Percentiles rank a stretch among this genome's conserved stretches.
These are phyloP conservation scores for Taphrina communis DNA, from an alignment of 1,139 yeast species.

Conservation along the genomic window DNA sequence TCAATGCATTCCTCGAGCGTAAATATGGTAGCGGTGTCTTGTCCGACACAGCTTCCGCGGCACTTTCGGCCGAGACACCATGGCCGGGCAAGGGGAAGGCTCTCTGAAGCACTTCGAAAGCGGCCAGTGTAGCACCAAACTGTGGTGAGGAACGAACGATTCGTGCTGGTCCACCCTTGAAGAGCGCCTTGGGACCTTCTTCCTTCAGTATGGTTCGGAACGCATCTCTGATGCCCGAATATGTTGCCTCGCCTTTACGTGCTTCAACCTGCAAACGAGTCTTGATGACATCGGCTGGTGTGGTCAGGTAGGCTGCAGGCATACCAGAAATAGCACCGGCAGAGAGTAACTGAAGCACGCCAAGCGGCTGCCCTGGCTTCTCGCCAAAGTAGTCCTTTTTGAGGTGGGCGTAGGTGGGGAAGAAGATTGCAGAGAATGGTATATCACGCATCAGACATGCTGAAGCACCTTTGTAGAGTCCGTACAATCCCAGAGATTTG, in stretches of 20 bases:
- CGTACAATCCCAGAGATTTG: constrained; percentile 77
- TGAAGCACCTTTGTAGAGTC: constrained; percentile 86
- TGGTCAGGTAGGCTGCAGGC: constrained; percentile 75
- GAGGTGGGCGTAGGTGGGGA: constrained; percentile 95
- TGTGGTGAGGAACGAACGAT: constrained; percentile 95
- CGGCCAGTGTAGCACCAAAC: constrained; percentile 95
- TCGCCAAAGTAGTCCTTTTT: constrained; percentile 81
- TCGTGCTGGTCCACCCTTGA: constrained; percentile 96
- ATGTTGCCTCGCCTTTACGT: constrained; percentile 74
- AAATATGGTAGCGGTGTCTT: constrained; percentile 53
- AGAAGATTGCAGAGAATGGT: constrained; percentile 95
- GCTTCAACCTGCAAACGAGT: constrained; percentile 91
- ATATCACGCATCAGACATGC: constrained; percentile 96
- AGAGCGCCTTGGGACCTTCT: constrained; percentile 81
- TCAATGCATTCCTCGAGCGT: constrained; percentile 56
- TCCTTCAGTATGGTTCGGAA: constrained; percentile 73
- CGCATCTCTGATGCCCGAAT: constrained; percentile 78
- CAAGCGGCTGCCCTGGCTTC: constrained; percentile 71
- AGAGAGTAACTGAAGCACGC: constrained; percentile 79
- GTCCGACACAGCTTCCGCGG: constrained; percentile 39
- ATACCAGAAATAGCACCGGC: constrained; percentile 98
- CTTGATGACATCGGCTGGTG: constrained; percentile 96
- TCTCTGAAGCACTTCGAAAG: constrained; percentile 82
- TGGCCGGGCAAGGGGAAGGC: constrained; percentile 60
- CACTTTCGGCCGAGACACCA: constrained; percentile 52